Evolutionary conservation across 2,329 filamentous ascomycete genomes (phyloP).

Genomic region (Raffaelea ambrosiae): DNA sequence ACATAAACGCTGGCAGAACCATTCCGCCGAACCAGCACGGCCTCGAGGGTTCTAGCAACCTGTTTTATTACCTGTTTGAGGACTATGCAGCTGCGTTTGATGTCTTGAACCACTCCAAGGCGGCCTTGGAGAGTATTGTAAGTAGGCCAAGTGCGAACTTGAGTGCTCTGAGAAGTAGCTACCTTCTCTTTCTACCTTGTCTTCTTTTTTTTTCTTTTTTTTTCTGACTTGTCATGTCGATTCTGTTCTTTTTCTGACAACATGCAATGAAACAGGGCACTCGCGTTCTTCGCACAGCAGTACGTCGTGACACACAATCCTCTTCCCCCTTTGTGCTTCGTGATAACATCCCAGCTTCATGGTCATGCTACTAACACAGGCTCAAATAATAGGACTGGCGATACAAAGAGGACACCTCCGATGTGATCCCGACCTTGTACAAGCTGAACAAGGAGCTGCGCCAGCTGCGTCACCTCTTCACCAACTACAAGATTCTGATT

Average conservation of each 20-base stretch:
- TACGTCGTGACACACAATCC: constrained; percentile 15
- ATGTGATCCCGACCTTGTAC: constrained; percentile 51
- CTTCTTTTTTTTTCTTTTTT: background rate
- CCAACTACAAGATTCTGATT: constrained; percentile 52
- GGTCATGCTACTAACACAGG: background rate
- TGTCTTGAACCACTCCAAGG: constrained; percentile 38
- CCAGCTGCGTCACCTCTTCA: constrained; percentile 51
- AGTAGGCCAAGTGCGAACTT: constrained; percentile 11
- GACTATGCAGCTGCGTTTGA: constrained; percentile 54
- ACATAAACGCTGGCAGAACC: background rate
- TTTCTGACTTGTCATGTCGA: background rate
- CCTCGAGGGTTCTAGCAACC: constrained; percentile 45
- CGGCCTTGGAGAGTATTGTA: constrained; percentile 41
- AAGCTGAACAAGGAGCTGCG: constrained; percentile 52
- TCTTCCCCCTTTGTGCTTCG: background rate
- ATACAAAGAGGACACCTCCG: constrained; percentile 29
- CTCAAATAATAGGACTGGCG: constrained; percentile 8
- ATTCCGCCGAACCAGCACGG: constrained; percentile 17
- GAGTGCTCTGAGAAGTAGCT: too few species aligned
- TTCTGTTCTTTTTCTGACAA: too few species aligned
- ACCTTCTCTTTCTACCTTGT: background rate
- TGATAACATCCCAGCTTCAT: too few species aligned
- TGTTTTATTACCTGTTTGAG: constrained; percentile 61
- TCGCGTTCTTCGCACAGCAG: constrained; percentile 21
- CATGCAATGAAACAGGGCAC: constrained; percentile 19